Conservation (phyloP, 139 green algal species). For the Yamagishiella unicocca region DNA sequence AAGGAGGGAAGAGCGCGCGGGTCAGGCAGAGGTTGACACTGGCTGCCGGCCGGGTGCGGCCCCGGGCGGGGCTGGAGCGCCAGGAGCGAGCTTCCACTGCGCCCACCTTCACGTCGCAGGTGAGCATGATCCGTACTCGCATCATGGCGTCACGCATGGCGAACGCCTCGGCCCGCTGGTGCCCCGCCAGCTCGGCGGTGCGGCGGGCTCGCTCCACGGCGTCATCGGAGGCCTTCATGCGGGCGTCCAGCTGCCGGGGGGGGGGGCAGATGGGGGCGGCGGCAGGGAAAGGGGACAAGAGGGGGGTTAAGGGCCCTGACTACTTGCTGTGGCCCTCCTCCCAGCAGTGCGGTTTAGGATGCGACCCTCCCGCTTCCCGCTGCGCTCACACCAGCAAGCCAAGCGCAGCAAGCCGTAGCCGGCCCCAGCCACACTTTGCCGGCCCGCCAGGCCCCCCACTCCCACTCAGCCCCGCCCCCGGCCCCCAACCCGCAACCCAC, state of each 20-base stretch:
- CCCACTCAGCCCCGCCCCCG: not conserved
- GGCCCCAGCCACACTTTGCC: too few relatives aligned
- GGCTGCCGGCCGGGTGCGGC: too few relatives aligned
- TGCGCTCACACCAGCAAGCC: too few relatives aligned
- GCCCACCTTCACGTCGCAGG: slow-evolving; percentile 15
- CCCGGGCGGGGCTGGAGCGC: too few relatives aligned
- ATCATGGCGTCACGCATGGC: slow-evolving; percentile 39
- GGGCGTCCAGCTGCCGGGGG: not conserved
- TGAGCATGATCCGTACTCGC: slow-evolving; percentile 2
- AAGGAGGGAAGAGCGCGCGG: not conserved
- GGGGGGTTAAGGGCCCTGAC: too few relatives aligned
- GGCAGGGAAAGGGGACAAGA: not conserved
- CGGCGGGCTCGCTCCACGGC: not conserved
- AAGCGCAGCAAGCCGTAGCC: too few relatives aligned
- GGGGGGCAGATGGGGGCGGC: not conserved
- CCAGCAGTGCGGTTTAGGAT: too few relatives aligned
- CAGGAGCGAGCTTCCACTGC: not conserved
- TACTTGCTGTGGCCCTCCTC: too few relatives aligned
- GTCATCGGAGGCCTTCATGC: not conserved
- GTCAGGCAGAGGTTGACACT: too few relatives aligned
- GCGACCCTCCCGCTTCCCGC: too few relatives aligned
- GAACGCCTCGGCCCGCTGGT: slow-evolving; percentile 40
- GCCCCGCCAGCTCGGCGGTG: slow-evolving; percentile 26
- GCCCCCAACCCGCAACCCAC: not conserved
- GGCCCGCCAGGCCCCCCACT: not conserved